A percentile compares a stretch with the other conserved stretches of the same genome.
These are phyloP conservation scores for Penicillium antarcticum DNA, from an alignment of 495 filamentous ascomycete species.

Conservation along the genomic window DNA sequence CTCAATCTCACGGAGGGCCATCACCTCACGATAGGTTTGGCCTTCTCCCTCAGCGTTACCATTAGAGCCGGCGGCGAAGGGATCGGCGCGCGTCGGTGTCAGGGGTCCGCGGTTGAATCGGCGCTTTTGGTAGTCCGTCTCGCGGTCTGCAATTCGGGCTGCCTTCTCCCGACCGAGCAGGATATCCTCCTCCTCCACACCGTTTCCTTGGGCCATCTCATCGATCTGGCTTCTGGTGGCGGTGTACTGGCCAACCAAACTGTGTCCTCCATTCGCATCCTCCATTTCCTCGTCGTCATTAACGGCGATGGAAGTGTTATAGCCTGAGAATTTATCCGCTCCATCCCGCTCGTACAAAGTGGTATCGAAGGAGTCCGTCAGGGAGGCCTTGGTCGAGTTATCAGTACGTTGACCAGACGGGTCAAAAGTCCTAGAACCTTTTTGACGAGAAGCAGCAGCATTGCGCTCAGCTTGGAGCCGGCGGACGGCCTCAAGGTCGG, in stretches of 20 bases:
- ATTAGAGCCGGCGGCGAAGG: slow-evolving; percentile 75
- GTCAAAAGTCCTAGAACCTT: slow-evolving; percentile 86
- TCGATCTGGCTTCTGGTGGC: slow-evolving; percentile 87
- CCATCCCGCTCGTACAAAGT: slow-evolving; percentile 83
- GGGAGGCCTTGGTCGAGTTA: slow-evolving; percentile 86
- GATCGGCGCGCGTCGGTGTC: slow-evolving; percentile 84
- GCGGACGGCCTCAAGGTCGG: slow-evolving; percentile 79
- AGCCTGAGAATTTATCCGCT: slow-evolving; percentile 82
- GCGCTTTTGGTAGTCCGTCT: slow-evolving; percentile 98
- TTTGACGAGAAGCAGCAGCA: slow-evolving; percentile 73
- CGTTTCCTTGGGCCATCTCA: slow-evolving; percentile 83
- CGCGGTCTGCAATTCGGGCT: slow-evolving; percentile 83
- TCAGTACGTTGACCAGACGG: slow-evolving; percentile 83
- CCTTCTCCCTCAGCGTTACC: slow-evolving; percentile 63
- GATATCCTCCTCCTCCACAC: slow-evolving; percentile 89
- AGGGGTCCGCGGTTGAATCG: slow-evolving; percentile 77
- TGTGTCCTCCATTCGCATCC: slow-evolving; percentile 69
- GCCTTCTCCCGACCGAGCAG: slow-evolving; percentile 83
- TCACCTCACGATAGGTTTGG: slow-evolving; percentile 85
- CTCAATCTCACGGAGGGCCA: slow-evolving; percentile 88
- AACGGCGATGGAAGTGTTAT: slow-evolving; percentile 81
- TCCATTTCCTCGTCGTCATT: slow-evolving; percentile 80
- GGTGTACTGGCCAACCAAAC: slow-evolving; percentile 95
- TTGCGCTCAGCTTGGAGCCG: slow-evolving; percentile 92
- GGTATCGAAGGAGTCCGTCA: slow-evolving; percentile 93